Evolutionary conservation across 148 eudicot genomes (phyloP).

Genomic region (Cornus controversa): DNA sequence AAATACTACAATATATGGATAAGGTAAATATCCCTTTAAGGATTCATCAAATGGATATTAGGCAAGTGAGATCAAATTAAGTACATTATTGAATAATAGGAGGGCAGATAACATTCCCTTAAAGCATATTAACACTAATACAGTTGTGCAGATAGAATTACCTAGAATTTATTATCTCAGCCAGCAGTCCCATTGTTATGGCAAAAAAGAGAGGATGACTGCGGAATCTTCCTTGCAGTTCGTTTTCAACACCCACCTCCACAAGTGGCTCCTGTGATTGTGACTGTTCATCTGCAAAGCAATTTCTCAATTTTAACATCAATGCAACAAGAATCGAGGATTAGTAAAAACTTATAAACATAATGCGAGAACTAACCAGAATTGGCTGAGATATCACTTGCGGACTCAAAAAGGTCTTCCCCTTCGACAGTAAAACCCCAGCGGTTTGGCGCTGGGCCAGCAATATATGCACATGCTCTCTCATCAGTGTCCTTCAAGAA

Average conservation of each 20-base stretch:
- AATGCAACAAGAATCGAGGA: not conserved
- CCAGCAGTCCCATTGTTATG: constrained; percentile 82
- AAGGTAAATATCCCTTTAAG: not conserved
- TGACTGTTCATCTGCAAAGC: constrained; percentile 45
- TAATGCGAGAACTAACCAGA: constrained; percentile 35
- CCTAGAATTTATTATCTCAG: constrained; percentile 97
- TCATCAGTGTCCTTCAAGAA: constrained; percentile 96
- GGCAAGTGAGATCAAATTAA: not conserved
- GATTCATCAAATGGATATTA: not conserved
- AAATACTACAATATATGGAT: not conserved
- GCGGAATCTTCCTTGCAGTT: constrained; percentile 51
- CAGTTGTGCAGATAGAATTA: constrained; percentile 24
- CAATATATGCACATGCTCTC: constrained; percentile 98
- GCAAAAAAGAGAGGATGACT: constrained; percentile 94
- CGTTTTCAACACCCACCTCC: constrained; percentile 29
- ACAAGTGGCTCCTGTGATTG: constrained; percentile 31
- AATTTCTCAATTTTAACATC: not conserved
- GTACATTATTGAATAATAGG: not conserved
- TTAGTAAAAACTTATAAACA: not conserved
- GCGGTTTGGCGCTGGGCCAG: constrained; percentile 98
- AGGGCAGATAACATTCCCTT: not conserved
- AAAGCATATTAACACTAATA: not conserved
- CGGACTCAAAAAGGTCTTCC: constrained; percentile 59
- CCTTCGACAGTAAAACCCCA: constrained; percentile 89
- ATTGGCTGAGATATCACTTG: constrained; percentile 16